Conservation (phyloP, 2,329 filamentous ascomycete genomes). For the Exserohilum rostratum region DNA sequence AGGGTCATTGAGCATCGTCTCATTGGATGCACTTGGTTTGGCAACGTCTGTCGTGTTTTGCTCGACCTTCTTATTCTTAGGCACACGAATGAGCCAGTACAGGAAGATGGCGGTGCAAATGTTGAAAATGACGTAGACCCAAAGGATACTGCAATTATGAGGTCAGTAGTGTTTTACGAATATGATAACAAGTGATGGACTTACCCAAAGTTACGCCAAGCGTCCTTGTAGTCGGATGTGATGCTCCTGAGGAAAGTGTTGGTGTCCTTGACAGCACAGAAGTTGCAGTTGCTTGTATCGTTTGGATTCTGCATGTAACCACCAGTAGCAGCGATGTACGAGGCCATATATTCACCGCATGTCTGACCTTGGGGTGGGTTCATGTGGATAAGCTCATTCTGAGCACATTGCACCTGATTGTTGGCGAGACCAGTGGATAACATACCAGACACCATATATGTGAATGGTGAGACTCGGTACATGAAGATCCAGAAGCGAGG, state of each 20-base stretch:
- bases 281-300: constrained; percentile 50
- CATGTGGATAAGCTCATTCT: constrained; percentile 73
- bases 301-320: constrained; percentile 48
- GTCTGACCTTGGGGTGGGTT: constrained; percentile 60
- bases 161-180: not conserved
- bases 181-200: not conserved
- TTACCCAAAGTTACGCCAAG: constrained; percentile 61
- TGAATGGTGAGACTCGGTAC: constrained; percentile 82
- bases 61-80: constrained; percentile 55
- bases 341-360: constrained; percentile 49
- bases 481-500: constrained; percentile 84
- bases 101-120: constrained; percentile 55
- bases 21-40: constrained; percentile 4
- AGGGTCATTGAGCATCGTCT: constrained; percentile 9
- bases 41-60: constrained; percentile 12
- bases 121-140: constrained; percentile 61
- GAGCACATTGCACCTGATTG: constrained; percentile 67
- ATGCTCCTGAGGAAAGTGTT: constrained; percentile 52
- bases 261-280: constrained; percentile 49
- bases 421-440: constrained; percentile 73
- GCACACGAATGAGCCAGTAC: constrained; percentile 63
- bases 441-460: constrained; percentile 78
- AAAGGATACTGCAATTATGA: constrained; percentile 49
- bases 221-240: constrained; percentile 51
- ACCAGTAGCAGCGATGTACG: constrained; percentile 36